A percentile compares a stretch with the other conserved stretches of the same genome.
Conservation (phyloP, 768 basidiomycete species). For the Tephrocybe sp. region DNA sequence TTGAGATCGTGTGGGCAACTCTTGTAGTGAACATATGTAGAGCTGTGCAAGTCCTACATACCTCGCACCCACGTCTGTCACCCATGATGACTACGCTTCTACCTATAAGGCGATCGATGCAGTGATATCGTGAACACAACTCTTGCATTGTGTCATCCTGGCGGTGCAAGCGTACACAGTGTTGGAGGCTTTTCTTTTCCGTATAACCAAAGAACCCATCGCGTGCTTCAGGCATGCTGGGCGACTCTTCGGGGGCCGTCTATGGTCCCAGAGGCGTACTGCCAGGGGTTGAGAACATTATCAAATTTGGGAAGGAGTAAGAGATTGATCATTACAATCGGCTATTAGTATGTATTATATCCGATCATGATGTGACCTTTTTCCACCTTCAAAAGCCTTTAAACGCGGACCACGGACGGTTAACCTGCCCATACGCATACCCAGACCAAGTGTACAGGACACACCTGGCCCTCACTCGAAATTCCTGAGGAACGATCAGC, state of each 20-base stretch:
- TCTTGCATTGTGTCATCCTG: neutral
- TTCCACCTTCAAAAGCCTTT: too few species aligned
- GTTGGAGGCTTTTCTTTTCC: constrained; percentile 75
- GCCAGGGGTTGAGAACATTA: neutral
- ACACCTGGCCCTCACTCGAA: too few species aligned
- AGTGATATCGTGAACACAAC: constrained; percentile 3
- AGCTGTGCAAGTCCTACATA: too few species aligned
- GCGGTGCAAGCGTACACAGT: constrained; percentile 48
- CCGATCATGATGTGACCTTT: too few species aligned
- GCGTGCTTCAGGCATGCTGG: constrained; percentile 48
- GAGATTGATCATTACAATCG: too few species aligned
- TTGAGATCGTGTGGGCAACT: too few species aligned
- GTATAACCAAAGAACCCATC: constrained; percentile 81
- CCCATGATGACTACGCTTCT: constrained; percentile 71
- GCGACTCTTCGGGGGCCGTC: constrained; percentile 1
- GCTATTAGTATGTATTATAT: too few species aligned
- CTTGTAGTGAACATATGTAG: too few species aligned
- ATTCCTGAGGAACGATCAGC: too few species aligned
- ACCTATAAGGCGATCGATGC: constrained; percentile 42
- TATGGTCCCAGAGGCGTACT: neutral
- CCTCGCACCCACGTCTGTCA: constrained; percentile 66
- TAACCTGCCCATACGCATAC: too few species aligned
- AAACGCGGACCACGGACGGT: too few species aligned
- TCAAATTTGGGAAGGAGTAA: neutral
- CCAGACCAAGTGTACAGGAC: too few species aligned